These are phyloP conservation scores for Davidsoniella eucalypti DNA, from an alignment of 2,329 filamentous ascomycete species.

Conservation along the genomic window DNA sequence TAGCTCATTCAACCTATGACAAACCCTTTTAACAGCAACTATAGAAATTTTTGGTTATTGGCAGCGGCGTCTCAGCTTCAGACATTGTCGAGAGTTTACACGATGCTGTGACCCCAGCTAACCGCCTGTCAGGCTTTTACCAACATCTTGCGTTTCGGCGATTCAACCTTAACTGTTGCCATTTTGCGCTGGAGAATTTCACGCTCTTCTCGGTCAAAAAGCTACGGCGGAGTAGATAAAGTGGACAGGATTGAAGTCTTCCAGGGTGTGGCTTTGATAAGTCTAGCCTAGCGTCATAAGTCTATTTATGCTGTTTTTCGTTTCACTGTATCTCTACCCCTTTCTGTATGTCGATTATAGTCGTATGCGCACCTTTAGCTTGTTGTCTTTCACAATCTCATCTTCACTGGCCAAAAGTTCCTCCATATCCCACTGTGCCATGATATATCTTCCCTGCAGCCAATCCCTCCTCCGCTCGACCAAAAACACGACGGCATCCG, in stretches of 20 bases:
- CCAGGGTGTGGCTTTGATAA: no score
- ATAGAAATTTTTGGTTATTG: slow-evolving; percentile 37
- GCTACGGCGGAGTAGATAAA: no score
- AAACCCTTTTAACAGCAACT: not conserved
- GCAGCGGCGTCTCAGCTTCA: slow-evolving; percentile 39
- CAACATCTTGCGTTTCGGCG: slow-evolving; percentile 23
- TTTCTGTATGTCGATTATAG: not conserved
- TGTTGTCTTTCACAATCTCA: slow-evolving; percentile 22
- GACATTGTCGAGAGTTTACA: slow-evolving; percentile 38
- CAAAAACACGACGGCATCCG: slow-evolving; percentile 28
- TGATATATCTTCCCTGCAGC: slow-evolving; percentile 28
- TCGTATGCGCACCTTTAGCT: slow-evolving; percentile 15
- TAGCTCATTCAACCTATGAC: slow-evolving; percentile 11
- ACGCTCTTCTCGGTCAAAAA: no score
- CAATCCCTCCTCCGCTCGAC: slow-evolving; percentile 26
- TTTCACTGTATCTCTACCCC: not conserved
- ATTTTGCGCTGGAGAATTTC: no score
- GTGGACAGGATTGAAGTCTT: no score
- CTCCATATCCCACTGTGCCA: slow-evolving; percentile 30
- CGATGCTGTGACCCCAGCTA: slow-evolving; percentile 2
- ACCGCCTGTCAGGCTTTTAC: slow-evolving; percentile 21
- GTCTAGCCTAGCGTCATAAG: no score
- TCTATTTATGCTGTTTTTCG: no score
- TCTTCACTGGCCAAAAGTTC: slow-evolving; percentile 25
- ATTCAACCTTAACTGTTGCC: slow-evolving; percentile 21